phyloP scores from a whole-genome alignment of 495 filamentous ascomycete species.

The Aspergillus affinis region DNA sequence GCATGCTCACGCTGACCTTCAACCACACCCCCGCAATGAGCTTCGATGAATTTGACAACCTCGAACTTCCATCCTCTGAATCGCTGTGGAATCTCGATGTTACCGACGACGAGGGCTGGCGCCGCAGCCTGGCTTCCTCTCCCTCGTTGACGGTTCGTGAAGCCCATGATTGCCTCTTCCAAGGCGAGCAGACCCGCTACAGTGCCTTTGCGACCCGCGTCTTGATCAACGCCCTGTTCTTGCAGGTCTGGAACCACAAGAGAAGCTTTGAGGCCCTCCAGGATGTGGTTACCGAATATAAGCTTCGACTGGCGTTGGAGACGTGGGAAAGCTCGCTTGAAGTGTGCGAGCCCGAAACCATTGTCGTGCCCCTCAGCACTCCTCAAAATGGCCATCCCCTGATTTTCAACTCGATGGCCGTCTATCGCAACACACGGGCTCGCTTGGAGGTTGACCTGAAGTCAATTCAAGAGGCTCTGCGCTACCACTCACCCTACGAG shows the following conservation, averaged over 20 bases:
- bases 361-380: slow-evolving; percentile 85
- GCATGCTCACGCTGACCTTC: slow-evolving; percentile 90
- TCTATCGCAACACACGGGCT: slow-evolving; percentile 91
- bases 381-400: slow-evolving; percentile 97
- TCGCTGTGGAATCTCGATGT: slow-evolving; percentile 88
- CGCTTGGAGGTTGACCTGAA: slow-evolving; percentile 94
- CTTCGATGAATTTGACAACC: slow-evolving; percentile 94
- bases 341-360: slow-evolving; percentile 88
- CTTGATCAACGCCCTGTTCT: slow-evolving; percentile 98
- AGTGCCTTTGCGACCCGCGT: slow-evolving; percentile 97
- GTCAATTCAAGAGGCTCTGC: slow-evolving; percentile 90
- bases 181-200: slow-evolving; percentile 86
- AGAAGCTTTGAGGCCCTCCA: slow-evolving; percentile 93
- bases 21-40: slow-evolving; percentile 97
- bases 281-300: slow-evolving; percentile 97
- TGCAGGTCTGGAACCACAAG: slow-evolving; percentile 99
- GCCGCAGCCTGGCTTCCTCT: slow-evolving; percentile 67
- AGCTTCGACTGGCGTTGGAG: slow-evolving; percentile 90
- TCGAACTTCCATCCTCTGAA: slow-evolving; percentile 91
- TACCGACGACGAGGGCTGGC: slow-evolving; percentile 78
- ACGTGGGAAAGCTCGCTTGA: slow-evolving; percentile 97
- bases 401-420: slow-evolving; percentile 98
- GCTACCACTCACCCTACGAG: slow-evolving; percentile 95
- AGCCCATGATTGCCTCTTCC: slow-evolving; percentile 92
- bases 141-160: slow-evolving; percentile 82